A percentile compares a stretch with the other conserved stretches of the same genome.
phyloP scores from a whole-genome alignment of 331 rosid species.

The Quercus phellos region DNA sequence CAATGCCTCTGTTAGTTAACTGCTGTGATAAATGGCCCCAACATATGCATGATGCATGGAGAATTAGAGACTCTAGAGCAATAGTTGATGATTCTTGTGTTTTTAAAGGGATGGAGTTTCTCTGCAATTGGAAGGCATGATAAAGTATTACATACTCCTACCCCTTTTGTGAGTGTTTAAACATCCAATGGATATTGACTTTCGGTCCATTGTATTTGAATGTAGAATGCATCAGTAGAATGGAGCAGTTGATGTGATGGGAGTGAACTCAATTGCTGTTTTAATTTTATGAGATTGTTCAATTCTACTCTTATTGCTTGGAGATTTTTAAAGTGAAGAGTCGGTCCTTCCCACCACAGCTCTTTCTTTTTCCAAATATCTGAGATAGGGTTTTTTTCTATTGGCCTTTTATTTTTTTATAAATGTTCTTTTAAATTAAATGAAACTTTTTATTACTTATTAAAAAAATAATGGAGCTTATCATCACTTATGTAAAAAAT shows the following conservation, averaged over 20 bases:
- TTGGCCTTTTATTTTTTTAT: too few relatives aligned
- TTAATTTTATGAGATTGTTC: neutral
- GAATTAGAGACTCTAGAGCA: neutral
- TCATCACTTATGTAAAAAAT: too few relatives aligned
- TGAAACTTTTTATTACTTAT: too few relatives aligned
- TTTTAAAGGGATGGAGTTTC: neutral
- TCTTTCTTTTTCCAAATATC: too few relatives aligned
- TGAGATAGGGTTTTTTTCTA: too few relatives aligned
- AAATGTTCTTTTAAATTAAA: too few relatives aligned
- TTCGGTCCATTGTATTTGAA: neutral
- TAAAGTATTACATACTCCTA: neutral
- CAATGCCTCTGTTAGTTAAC: neutral
- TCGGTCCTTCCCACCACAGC: too few relatives aligned
- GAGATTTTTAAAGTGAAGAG: neutral
- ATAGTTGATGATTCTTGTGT: neutral
- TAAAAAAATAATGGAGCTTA: too few relatives aligned
- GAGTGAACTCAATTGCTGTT: neutral
- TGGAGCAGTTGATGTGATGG: neutral
- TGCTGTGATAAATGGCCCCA: neutral
- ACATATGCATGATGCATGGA: neutral
- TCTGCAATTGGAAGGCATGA: neutral
- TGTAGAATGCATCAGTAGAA: neutral
- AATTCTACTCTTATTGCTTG: neutral
- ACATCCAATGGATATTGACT: neutral
- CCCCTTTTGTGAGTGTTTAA: too few relatives aligned